Evolutionary conservation across 2,329 filamentous ascomycete genomes (phyloP).

Genomic region (Fusarium sororula): DNA sequence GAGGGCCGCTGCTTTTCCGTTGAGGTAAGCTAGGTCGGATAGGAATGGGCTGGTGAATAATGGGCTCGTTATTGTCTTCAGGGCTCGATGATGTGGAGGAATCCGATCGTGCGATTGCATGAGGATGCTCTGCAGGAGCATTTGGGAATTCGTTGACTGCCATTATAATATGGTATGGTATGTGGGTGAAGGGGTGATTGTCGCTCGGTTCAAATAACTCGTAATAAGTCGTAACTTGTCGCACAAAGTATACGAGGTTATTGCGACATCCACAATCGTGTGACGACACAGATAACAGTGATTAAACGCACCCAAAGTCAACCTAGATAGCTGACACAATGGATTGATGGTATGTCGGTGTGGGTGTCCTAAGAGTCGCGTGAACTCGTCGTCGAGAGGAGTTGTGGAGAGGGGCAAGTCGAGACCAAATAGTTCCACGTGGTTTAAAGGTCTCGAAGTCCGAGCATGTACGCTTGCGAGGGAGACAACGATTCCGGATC

Average conservation of each 20-base stretch:
- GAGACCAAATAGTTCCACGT: conserved; percentile 40
- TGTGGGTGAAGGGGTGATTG: neutral
- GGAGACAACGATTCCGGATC: conserved; percentile 27
- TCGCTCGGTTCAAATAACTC: neutral
- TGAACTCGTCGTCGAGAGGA: conserved; percentile 6
- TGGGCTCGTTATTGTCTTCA: conserved; percentile 49
- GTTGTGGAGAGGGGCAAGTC: conserved; percentile 19
- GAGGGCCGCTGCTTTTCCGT: conserved; percentile 82
- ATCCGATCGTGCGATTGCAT: conserved; percentile 52
- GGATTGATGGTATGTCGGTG: conserved; percentile 10
- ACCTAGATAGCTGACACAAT: neutral
- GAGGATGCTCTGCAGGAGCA: conserved; percentile 37
- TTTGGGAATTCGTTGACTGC: conserved; percentile 40
- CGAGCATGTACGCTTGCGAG: conserved; percentile 27
- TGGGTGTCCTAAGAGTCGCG: conserved; percentile 12
- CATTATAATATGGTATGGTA: conserved; percentile 25
- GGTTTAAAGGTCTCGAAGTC: conserved; percentile 33
- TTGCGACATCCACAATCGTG: conserved; percentile 17
- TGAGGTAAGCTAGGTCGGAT: conserved; percentile 74
- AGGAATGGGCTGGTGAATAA: conserved; percentile 62
- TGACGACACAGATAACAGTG: neutral
- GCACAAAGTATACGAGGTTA: neutral
- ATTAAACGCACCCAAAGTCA: neutral
- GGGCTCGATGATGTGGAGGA: conserved; percentile 46
- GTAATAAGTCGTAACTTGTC: conserved; percentile 17